A percentile compares a stretch with the other conserved stretches of the same genome.
These are phyloP conservation scores for Penicillium canescens DNA, from an alignment of 495 filamentous ascomycete species.

Conservation along the genomic window DNA sequence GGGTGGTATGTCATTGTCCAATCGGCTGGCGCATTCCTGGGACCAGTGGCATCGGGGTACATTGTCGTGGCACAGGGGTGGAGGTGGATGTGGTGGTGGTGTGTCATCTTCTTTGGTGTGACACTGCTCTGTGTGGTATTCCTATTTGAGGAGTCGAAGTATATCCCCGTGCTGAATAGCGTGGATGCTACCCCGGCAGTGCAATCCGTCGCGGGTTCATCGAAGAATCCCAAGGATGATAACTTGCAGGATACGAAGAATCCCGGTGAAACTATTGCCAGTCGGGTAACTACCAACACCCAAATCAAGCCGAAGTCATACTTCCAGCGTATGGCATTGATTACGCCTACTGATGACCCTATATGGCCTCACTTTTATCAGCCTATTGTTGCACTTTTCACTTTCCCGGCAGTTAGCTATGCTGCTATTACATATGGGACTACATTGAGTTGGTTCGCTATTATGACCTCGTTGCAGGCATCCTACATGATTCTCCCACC, in stretches of 20 bases:
- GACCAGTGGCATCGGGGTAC: conserved; percentile 45
- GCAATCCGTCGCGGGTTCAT: neutral
- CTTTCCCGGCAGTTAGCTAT: conserved; percentile 37
- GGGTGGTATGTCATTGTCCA: conserved; percentile 36
- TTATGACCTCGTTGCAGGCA: conserved; percentile 32
- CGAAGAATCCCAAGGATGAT: neutral
- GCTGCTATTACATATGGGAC: conserved; percentile 36
- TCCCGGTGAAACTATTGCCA: neutral
- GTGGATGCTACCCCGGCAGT: neutral
- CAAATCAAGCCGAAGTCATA: conserved; percentile 23
- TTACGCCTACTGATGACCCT: conserved; percentile 25
- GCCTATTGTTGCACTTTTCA: conserved; percentile 23
- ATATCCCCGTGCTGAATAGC: conserved; percentile 13
- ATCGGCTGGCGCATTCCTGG: conserved; percentile 35
- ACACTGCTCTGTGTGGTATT: conserved; percentile 38
- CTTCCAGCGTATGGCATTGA: conserved; percentile 24
- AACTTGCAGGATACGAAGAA: neutral
- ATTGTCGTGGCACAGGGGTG: conserved; percentile 46
- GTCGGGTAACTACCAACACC: neutral
- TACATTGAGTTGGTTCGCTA: conserved; percentile 31
- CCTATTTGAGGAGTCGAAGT: conserved; percentile 47
- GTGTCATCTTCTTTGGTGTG: conserved; percentile 43
- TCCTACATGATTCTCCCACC: conserved; percentile 33
- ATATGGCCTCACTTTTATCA: conserved; percentile 26
- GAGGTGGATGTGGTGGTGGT: conserved; percentile 56